These are phyloP conservation scores for Bondarzewia mesenterica DNA, from an alignment of 1,284 basidiomycete genomes.

Conservation along the genomic window DNA sequence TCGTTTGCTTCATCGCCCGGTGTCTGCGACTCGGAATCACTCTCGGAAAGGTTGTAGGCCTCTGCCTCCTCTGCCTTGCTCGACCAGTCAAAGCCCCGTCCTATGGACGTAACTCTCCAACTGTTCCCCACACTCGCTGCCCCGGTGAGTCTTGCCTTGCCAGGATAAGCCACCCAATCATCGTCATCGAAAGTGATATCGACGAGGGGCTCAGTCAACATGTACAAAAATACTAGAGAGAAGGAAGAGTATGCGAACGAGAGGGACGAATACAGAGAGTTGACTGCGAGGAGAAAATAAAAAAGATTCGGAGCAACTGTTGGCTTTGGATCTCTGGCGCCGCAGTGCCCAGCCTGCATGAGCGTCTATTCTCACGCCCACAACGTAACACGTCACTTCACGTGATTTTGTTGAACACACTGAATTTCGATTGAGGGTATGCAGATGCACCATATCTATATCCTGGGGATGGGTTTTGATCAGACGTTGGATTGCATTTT, in stretches of 20 bases:
- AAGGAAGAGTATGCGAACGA: background rate
- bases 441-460: too few relatives aligned
- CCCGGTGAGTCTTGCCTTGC: constrained; percentile 40
- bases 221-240: constrained; percentile 20
- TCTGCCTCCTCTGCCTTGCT: constrained; percentile 35
- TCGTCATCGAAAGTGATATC: constrained; percentile 60
- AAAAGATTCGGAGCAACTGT: background rate
- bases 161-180: constrained; percentile 38
- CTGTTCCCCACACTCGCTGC: constrained; percentile 62
- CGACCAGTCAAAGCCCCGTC: constrained; percentile 70
- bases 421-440: too few relatives aligned
- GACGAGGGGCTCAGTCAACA: constrained; percentile 52
- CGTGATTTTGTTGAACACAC: too few relatives aligned
- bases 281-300: background rate
- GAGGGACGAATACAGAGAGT: background rate
- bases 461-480: too few relatives aligned
- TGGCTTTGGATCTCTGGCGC: too few relatives aligned
- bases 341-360: too few relatives aligned
- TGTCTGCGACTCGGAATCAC: constrained; percentile 9
- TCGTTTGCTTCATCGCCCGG: constrained; percentile 5
- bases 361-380: too few relatives aligned
- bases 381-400: too few relatives aligned
- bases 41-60: constrained; percentile 13
- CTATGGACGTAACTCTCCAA: constrained; percentile 77
- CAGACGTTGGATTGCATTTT: too few relatives aligned